Conservation (phyloP, 1,284 basidiomycete genomes). For the Ustilago loliicola region DNA sequence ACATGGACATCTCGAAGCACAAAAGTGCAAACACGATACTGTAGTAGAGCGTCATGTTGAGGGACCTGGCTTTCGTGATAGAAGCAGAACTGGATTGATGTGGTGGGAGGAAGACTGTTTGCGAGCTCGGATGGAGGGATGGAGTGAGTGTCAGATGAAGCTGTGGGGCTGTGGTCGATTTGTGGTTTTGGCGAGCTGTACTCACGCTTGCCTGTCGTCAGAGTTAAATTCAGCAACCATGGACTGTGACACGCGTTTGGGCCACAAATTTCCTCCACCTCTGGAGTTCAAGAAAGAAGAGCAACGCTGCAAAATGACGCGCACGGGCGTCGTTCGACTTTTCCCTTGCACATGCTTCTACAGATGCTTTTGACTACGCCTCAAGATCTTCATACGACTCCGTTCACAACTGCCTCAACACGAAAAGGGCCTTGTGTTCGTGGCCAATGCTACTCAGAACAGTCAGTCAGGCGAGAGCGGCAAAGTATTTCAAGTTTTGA, state of each 20-base stretch:
- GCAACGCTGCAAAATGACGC: constrained; percentile 17
- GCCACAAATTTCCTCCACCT: constrained; percentile 20
- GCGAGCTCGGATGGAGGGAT: background rate
- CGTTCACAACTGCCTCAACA: no score
- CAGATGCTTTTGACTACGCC: no score
- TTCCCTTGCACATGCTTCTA: background rate
- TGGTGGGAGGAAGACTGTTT: background rate
- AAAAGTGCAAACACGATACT: constrained; percentile 68
- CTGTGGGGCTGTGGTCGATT: background rate
- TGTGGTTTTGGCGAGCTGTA: background rate
- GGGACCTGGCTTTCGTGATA: background rate
- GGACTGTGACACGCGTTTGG: constrained; percentile 5
- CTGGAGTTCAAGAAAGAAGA: background rate
- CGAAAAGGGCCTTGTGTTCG: no score
- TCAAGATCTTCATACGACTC: no score
- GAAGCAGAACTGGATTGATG: background rate
- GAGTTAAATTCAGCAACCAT: constrained; percentile 14
- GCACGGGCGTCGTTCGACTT: background rate
- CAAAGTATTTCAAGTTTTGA: no score
- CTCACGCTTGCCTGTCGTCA: background rate
- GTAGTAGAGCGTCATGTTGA: constrained; percentile 68
- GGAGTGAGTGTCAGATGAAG: background rate
- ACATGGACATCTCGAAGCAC: constrained; percentile 68
- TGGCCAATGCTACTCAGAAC: no score
- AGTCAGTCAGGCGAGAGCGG: no score